Evolutionary conservation across 352 stramenopile genomes (phyloP), one percentile per base, ranked within the genome.

Genomic region (Pythium plurisporium): DNA sequence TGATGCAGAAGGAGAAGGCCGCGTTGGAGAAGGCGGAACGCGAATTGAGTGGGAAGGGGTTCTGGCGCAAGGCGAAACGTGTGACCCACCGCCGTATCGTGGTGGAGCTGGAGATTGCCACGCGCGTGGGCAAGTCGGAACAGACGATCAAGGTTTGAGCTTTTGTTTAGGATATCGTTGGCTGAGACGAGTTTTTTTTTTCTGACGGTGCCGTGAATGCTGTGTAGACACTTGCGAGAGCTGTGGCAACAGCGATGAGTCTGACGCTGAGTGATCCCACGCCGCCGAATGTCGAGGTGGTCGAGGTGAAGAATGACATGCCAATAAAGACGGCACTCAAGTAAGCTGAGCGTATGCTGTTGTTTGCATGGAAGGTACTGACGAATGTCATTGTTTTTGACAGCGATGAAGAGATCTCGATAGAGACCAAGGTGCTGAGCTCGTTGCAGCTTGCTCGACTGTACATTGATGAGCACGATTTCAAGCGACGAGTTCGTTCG

Each of bases 91-190:
- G 75, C 8, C 62, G 64, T 3, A 22, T 64, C 31, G 20, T 86
- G 37, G 53, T 83, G 25, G 59, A 78, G 45, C 56, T 86, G 34
- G 76, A 86, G 22, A 38, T 79, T 1, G 47, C 51, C 22, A 72
- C 55, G 47, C 73, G 63, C 38, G 36, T 82, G 9, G 62, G 59
- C 26, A 70, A 56, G 27, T n/a, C 59, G 0, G 14, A 59, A 4
- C 45, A 37, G 41, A 22, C 33, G 8, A 53, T 65, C 12, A 42
- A 40, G 59, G 38, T 64, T n/a, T n/a, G n/a, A n/a, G n/a, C n/a
- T n/a, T n/a, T n/a, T n/a, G n/a, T n/a, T n/a, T n/a, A n/a, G n/a
- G n/a, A n/a, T n/a, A n/a, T n/a, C n/a, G n/a, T n/a, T n/a, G n/a
- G n/a, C n/a, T n/a, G n/a, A n/a, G n/a, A n/a, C n/a, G n/a, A n/a